Evolutionary conservation across 495 filamentous ascomycete species (phyloP).

Genomic region (Penicillium turbatum): DNA sequence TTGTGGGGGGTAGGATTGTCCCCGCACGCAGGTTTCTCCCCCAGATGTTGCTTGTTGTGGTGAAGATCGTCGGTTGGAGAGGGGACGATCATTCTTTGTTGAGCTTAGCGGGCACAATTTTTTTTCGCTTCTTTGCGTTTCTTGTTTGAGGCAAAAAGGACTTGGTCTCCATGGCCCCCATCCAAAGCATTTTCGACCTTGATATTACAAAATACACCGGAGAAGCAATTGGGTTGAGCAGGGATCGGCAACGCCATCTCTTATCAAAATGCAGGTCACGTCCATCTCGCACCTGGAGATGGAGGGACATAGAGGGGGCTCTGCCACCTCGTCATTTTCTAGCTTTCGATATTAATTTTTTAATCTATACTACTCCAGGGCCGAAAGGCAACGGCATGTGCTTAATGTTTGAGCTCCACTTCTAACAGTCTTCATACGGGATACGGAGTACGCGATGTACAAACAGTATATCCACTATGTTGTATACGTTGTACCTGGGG

Average conservation of each 20-base stretch:
- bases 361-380: no score
- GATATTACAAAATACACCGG: constrained; percentile 2
- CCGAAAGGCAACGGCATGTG: no score
- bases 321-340: not conserved
- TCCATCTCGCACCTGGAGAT: no score
- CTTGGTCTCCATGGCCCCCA: no score
- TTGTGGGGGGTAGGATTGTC: not conserved
- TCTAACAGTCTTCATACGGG: no score
- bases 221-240: constrained; percentile 12
- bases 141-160: no score
- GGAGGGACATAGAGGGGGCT: not conserved
- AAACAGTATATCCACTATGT: no score
- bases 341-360: no score
- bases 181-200: not conserved
- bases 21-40: constrained; percentile 16
- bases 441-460: no score
- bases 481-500: no score
- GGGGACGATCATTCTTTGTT: no score
- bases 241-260: constrained; percentile 9
- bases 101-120: not conserved
- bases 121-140: not conserved
- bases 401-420: no score
- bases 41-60: constrained; percentile 3
- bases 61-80: constrained; percentile 5
- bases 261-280: not conserved